A percentile compares a stretch with the other conserved stretches of the same genome.
Conservation (phyloP, 116 monocot genomes). For the Cymodocea nodosa region DNA sequence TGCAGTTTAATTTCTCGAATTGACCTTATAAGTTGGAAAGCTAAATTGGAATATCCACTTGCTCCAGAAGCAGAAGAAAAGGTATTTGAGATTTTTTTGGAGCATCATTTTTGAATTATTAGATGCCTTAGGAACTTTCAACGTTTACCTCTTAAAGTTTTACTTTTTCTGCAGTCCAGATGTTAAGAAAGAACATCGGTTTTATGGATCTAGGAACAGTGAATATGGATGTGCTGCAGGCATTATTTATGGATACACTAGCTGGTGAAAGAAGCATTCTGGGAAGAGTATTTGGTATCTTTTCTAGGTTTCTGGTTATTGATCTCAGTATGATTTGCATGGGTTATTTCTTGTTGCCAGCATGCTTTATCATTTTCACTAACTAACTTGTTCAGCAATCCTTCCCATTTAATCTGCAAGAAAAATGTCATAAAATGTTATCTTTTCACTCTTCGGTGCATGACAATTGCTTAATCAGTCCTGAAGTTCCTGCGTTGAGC, state of each 20-base stretch:
- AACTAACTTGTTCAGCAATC: too few species aligned
- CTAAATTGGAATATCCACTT: slow-evolving; percentile 50
- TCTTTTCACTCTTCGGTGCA: too few species aligned
- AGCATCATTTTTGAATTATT: background rate
- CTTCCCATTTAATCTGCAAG: too few species aligned
- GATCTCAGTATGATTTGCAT: too few species aligned
- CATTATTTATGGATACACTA: slow-evolving; percentile 46
- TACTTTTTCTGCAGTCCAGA: slow-evolving; percentile 93
- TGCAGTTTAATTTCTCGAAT: slow-evolving; percentile 34
- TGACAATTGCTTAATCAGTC: too few species aligned
- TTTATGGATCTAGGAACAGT: slow-evolving; percentile 51
- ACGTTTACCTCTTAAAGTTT: slow-evolving; percentile 25
- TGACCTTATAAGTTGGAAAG: slow-evolving; percentile 81
- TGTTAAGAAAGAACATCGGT: slow-evolving; percentile 46
- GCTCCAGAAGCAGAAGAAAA: slow-evolving; percentile 33
- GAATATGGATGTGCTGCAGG: slow-evolving; percentile 28
- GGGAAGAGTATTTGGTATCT: slow-evolving; percentile 75
- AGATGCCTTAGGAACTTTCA: background rate
- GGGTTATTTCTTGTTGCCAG: too few species aligned
- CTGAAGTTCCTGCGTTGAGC: too few species aligned
- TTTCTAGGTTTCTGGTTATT: background rate
- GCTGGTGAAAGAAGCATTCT: slow-evolving; percentile 61
- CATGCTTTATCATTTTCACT: too few species aligned
- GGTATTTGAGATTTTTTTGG: slow-evolving; percentile 27
- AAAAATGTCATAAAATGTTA: too few species aligned